These are phyloP conservation scores for Metschnikowia borealis DNA, from an alignment of 805 yeast species.

Conservation along the genomic window DNA sequence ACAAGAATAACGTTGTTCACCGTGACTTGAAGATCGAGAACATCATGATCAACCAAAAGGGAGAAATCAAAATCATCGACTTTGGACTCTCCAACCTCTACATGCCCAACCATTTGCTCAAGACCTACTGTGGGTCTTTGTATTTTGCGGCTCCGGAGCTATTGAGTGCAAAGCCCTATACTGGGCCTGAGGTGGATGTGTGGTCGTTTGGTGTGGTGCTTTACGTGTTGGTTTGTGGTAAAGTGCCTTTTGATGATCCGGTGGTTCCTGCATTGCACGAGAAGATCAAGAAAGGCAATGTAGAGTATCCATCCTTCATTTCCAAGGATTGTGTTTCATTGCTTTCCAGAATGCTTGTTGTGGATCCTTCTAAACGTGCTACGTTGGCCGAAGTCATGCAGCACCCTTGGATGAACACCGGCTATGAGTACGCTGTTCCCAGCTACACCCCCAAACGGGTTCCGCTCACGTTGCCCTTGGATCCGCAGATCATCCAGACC, in stretches of 20 bases:
- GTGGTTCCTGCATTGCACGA: slow-evolving; percentile 88
- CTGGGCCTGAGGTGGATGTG: slow-evolving; percentile 96
- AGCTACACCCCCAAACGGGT: slow-evolving; percentile 71
- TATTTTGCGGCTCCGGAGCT: slow-evolving; percentile 99
- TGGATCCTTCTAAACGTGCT: slow-evolving; percentile 80
- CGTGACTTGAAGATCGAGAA: slow-evolving; percentile 96
- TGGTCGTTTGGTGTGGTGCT: slow-evolving; percentile 98
- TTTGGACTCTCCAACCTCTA: slow-evolving; percentile 91
- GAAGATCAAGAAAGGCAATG: slow-evolving; percentile 86
- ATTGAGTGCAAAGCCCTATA: slow-evolving; percentile 84
- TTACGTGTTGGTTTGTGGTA: slow-evolving; percentile 94
- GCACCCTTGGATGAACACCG: slow-evolving; percentile 95
- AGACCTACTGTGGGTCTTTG: slow-evolving; percentile 94
- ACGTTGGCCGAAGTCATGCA: slow-evolving; percentile 68
- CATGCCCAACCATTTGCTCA: slow-evolving; percentile 64
- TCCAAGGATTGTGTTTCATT: slow-evolving; percentile 78
- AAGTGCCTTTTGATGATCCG: slow-evolving; percentile 96
- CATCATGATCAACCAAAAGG: slow-evolving; percentile 88
- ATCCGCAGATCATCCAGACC: slow-evolving; percentile 61
- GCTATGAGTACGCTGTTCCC: slow-evolving; percentile 70
- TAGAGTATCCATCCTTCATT: slow-evolving; percentile 82
- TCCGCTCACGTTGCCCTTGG: slow-evolving; percentile 71
- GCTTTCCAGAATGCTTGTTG: slow-evolving; percentile 85
- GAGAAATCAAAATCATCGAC: slow-evolving; percentile 93
- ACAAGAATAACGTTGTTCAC: slow-evolving; percentile 90